Evolutionary conservation across 345 rosid genomes (phyloP).

Genomic region (Citrus inodora): DNA sequence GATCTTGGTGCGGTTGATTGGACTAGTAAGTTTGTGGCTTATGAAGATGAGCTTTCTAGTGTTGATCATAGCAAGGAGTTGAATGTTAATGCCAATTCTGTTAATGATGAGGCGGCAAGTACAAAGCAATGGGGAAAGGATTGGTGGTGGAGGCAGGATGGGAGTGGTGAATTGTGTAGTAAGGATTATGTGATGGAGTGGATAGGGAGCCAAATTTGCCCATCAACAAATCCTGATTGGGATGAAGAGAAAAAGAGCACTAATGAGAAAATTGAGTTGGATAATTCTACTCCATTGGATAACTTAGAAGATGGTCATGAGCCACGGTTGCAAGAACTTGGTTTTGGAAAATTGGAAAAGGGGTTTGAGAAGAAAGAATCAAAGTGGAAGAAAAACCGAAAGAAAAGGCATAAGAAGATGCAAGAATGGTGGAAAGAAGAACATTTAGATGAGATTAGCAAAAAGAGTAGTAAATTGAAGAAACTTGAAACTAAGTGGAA

Average conservation of each 20-base stretch:
- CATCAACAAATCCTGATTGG: constrained; percentile 71
- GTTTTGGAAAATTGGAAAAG: constrained; percentile 37
- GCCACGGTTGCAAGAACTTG: constrained; percentile 27
- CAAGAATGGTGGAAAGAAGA: constrained; percentile 99
- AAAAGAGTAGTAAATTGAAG: constrained; percentile 37
- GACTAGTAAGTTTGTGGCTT: constrained; percentile 52
- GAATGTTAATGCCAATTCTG: constrained; percentile 37
- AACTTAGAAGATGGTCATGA: constrained; percentile 44
- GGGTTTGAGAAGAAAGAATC: constrained; percentile 45
- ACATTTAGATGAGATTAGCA: constrained; percentile 60
- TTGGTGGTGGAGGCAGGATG: constrained; percentile 99
- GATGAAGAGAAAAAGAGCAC: constrained; percentile 59
- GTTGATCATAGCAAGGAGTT: constrained; percentile 55
- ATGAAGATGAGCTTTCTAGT: constrained; percentile 48
- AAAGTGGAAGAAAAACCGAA: constrained; percentile 34
- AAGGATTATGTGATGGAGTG: constrained; percentile 97
- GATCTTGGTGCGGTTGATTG: constrained; percentile 58
- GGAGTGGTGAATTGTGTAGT: constrained; percentile 85
- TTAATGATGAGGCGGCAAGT: constrained; percentile 38
- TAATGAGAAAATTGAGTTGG: constrained; percentile 43
- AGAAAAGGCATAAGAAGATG: constrained; percentile 74
- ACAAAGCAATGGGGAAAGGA: constrained; percentile 93
- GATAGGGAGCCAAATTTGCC: constrained; percentile 94
- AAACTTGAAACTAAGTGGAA: constrained; percentile 55
- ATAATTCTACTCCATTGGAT: constrained; percentile 35